Base-by-base conservation (phyloP, 768 basidiomycete genomes). In the Tricholoma flavovirens region DNA sequence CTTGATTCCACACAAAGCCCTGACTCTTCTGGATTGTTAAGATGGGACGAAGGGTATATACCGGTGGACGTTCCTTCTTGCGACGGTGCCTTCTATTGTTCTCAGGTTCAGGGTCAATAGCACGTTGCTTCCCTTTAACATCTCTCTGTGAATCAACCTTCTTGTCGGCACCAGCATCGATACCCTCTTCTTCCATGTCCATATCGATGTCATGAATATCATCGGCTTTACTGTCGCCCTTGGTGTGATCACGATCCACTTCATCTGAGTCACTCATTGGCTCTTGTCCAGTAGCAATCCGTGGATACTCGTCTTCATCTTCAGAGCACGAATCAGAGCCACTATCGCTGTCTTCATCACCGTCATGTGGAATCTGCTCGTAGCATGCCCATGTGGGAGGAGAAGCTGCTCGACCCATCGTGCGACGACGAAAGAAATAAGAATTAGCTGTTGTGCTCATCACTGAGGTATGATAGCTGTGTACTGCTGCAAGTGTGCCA, bases 1-100 rank as follows among this genome's bases (percentile, higher is more conserved):
- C 90, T 79, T 92, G 90, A 64, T 93, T 93, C 90, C 90, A 93
- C 1, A 93, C 90, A 64, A 93, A 93, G 11, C 90, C 90, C 69
- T 93, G 89, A 63, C 89, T 90, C 66, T 79, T 79, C 66, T 92
- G 90, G 54, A 93, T 93, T 40, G 90, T 93, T 68, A 92, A 68
- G 69, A 93, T 92, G 32, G 90, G 90, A 15, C 90, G 82, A 42
- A 90, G 80, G 21, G 84, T 80, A 62, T 79, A 83, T 15, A 81
- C 76, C 3, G 79, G 74, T 57, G 77, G 74, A 38, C 80, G 80
- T 58, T 76, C 78, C 69, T 82, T 83, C 68, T 79, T 81, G 69
- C 71, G 75, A 60, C 70, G 76, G 62, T 77, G 76, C 3, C 57
- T 75, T 77, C 65, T n/a, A n/a, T 72, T 77, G 33, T 71, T 70